Percentiles rank a stretch among this genome's conserved stretches.
These are phyloP conservation scores for Emericellopsis cladophorae DNA, from an alignment of 2,329 filamentous ascomycete species.

Conservation along the genomic window DNA sequence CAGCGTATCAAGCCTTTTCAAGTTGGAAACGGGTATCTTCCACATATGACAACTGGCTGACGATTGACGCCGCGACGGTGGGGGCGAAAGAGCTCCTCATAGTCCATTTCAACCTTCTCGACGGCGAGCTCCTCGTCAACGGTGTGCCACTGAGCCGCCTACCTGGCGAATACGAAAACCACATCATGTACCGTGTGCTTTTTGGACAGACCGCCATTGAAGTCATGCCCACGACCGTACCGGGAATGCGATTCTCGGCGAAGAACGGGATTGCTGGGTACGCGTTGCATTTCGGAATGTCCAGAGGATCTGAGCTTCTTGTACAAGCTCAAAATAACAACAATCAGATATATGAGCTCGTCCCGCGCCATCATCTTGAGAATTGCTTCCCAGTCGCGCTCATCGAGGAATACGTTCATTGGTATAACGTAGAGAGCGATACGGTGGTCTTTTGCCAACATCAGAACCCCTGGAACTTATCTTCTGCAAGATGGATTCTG, in stretches of 20 bases:
- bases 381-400: too few relatives aligned
- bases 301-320: conserved; percentile 12
- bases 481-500: too few relatives aligned
- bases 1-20: neutral
- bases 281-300: conserved; percentile 17
- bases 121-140: conserved; percentile 37
- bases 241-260: conserved; percentile 26
- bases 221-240: conserved; percentile 22
- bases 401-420: too few relatives aligned
- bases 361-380: neutral
- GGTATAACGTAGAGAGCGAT: too few relatives aligned
- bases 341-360: neutral
- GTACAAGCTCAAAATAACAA: conserved; percentile 11
- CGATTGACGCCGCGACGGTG: neutral
- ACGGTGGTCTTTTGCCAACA: too few relatives aligned
- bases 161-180: conserved; percentile 26
- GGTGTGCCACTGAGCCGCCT: conserved; percentile 33
- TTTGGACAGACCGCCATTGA: conserved; percentile 30
- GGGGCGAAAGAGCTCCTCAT: conserved; percentile 2
- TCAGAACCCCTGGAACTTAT: too few relatives aligned
- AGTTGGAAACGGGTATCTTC: neutral
- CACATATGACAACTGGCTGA: neutral
- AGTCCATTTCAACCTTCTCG: conserved; percentile 37
- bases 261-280: conserved; percentile 11
- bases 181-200: conserved; percentile 24